Conservation (phyloP, 495 filamentous ascomycete species). For the Neurospora sp. region DNA sequence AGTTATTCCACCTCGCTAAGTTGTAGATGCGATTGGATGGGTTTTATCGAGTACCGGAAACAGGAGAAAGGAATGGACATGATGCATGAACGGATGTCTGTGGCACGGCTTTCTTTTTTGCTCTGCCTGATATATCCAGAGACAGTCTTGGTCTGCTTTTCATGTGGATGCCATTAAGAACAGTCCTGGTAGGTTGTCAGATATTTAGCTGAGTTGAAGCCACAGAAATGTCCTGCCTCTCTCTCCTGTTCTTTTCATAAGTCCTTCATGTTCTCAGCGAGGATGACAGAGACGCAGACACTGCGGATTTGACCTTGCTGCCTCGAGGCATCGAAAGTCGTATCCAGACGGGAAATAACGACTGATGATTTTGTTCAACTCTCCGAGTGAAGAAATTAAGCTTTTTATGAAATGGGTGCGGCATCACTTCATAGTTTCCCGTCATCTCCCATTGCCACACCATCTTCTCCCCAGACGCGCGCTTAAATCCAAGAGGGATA, state of each 20-base stretch:
- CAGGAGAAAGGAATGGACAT: not conserved
- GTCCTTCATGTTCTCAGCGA: not conserved
- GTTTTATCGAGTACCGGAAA: not conserved
- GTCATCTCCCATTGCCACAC: not conserved
- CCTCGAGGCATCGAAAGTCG: not conserved
- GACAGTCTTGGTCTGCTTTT: not conserved
- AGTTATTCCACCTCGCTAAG: not conserved
- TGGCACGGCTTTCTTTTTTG: not conserved
- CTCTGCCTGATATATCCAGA: not conserved
- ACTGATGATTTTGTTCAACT: not conserved
- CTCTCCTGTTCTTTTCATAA: not conserved
- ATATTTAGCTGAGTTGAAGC: not conserved
- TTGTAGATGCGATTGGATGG: not conserved
- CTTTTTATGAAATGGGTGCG: not conserved
- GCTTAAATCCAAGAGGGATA: not conserved
- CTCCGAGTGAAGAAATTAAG: not conserved
- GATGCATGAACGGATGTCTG: not conserved
- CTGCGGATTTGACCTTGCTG: not conserved
- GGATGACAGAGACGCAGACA: not conserved
- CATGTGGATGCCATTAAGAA: not conserved
- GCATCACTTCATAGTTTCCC: not conserved
- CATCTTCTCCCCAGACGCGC: not conserved
- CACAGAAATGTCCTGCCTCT: not conserved
- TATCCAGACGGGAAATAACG: not conserved
- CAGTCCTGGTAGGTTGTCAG: not conserved